Evolutionary conservation across 768 basidiomycete species (phyloP).

Genomic region (Mrakia blollopis): DNA sequence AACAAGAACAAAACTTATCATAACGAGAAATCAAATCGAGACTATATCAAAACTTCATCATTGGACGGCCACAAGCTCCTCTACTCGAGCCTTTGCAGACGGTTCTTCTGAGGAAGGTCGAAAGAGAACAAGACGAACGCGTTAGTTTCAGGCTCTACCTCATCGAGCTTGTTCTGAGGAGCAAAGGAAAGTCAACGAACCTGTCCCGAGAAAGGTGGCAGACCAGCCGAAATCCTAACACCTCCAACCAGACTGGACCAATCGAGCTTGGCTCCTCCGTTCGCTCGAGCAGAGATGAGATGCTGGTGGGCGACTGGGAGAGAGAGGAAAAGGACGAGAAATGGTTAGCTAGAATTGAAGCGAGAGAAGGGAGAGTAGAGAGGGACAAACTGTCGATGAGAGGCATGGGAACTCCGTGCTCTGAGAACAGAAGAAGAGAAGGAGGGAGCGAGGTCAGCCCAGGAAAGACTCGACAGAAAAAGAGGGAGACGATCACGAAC

Average conservation of each 20-base stretch:
- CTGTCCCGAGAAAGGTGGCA: slow-evolving; percentile 43
- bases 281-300: slow-evolving; percentile 69
- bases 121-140: background rate
- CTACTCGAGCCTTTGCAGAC: background rate
- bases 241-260: slow-evolving; percentile 81
- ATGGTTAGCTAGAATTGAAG: background rate
- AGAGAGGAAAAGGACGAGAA: background rate
- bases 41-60: background rate
- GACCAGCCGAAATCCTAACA: slow-evolving; percentile 66
- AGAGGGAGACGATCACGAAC: background rate
- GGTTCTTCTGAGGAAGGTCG: background rate
- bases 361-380: background rate
- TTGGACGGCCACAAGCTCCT: background rate
- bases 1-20: too few relatives aligned
- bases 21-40: background rate
- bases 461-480: background rate
- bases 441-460: background rate
- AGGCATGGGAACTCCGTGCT: slow-evolving; percentile 42
- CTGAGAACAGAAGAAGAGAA: background rate
- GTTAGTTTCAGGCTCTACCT: background rate
- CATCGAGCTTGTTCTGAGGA: background rate
- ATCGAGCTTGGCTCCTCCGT: slow-evolving; percentile 63
- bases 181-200: background rate
- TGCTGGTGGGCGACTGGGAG: slow-evolving; percentile 58
- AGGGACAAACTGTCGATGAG: slow-evolving; percentile 37